phyloP scores from a whole-genome alignment of 179 eudicot genomes.

The Silene noctiflora region DNA sequence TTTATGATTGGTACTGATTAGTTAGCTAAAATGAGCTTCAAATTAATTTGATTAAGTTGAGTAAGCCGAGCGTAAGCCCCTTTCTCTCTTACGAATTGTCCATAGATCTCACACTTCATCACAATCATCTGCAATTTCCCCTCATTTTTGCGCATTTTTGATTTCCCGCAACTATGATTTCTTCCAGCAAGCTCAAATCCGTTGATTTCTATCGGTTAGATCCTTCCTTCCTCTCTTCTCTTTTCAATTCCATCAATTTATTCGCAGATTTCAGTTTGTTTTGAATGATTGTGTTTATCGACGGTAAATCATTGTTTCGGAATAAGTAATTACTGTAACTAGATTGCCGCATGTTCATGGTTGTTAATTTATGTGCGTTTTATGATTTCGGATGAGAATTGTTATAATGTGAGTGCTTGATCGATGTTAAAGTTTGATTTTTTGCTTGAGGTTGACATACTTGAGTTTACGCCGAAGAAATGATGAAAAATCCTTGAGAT shows the following conservation, averaged over 20 bases:
- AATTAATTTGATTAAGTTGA: no score
- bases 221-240: not conserved
- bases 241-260: not conserved
- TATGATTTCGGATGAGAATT: not conserved
- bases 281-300: not conserved
- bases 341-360: not conserved
- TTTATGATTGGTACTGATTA: no score
- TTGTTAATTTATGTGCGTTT: not conserved
- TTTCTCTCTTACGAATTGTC: no score
- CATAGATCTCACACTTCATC: conserved; percentile 1
- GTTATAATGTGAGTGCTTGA: not conserved
- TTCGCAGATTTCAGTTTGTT: not conserved
- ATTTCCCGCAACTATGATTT: not conserved
- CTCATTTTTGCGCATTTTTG: not conserved
- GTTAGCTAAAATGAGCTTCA: no score
- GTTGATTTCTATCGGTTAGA: conserved; percentile 71
- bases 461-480: not conserved
- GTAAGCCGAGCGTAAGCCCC: no score
- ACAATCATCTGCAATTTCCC: conserved; percentile 1
- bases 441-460: not conserved
- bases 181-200: conserved; percentile 63
- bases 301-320: not conserved
- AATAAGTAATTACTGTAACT: not conserved
- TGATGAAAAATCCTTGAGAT: not conserved
- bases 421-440: not conserved